phyloP scores from a whole-genome alignment of 148 eudicot genomes.

The Beta vulgaris region DNA sequence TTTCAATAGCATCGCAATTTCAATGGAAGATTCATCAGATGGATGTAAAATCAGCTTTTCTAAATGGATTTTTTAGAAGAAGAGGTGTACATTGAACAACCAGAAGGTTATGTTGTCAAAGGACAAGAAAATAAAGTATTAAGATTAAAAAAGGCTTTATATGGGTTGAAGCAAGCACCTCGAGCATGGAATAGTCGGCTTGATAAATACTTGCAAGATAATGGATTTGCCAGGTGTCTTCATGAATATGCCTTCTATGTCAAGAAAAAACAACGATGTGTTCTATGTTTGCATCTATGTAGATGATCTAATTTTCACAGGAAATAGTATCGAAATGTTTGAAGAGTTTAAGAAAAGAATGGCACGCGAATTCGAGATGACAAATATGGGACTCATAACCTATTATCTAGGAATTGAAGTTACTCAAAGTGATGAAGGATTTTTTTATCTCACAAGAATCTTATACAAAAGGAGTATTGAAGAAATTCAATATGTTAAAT shows the following conservation, averaged over 20 bases:
- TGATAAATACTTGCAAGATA: neutral
- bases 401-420: slow-evolving; percentile 7
- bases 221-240: neutral
- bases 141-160: too few species aligned
- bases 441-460: neutral
- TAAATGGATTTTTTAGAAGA: too few species aligned
- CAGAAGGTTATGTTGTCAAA: too few species aligned
- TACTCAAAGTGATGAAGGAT: neutral
- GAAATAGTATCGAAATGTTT: neutral
- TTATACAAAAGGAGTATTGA: neutral
- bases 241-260: neutral
- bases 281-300: neutral
- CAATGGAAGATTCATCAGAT: too few species aligned
- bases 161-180: too few species aligned
- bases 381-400: neutral
- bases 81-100: too few species aligned
- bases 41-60: too few species aligned
- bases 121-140: too few species aligned
- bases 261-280: neutral
- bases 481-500: slow-evolving; percentile 3
- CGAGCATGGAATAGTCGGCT: too few species aligned
- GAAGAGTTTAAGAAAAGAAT: too few species aligned
- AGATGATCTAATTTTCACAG: neutral
- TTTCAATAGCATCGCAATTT: too few species aligned
- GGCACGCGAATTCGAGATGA: neutral